These are phyloP conservation scores for Prunus fruticosa DNA, from an alignment of 306 rosid species.

Conservation along the genomic window DNA sequence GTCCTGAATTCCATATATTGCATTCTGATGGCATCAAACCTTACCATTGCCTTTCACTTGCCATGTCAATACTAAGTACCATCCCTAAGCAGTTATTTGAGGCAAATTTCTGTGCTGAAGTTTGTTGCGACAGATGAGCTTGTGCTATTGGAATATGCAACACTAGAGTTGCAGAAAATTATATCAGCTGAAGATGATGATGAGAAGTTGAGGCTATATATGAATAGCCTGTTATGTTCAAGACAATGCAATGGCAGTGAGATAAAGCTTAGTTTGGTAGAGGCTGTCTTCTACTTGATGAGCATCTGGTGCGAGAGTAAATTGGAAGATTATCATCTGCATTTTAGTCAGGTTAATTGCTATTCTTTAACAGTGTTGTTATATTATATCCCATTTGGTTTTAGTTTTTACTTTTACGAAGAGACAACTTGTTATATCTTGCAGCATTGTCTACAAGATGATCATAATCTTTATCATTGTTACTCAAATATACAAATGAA, in stretches of 20 bases:
- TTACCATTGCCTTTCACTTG: background rate
- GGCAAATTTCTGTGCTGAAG: conserved; percentile 31
- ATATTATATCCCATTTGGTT: background rate
- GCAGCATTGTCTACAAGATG: conserved; percentile 5
- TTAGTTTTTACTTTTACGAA: background rate
- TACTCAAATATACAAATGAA: background rate
- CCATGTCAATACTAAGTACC: background rate
- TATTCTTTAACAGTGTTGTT: conserved; percentile 7
- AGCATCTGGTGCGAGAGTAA: conserved; percentile 49
- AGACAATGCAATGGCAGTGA: conserved; percentile 27
- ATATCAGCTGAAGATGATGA: conserved; percentile 30
- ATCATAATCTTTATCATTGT: background rate
- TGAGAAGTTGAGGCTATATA: conserved; percentile 30
- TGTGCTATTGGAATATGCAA: conserved; percentile 41
- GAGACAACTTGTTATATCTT: background rate
- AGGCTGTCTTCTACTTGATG: conserved; percentile 44
- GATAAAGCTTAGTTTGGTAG: conserved; percentile 39
- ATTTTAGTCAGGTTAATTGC: conserved; percentile 45
- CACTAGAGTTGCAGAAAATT: conserved; percentile 39
- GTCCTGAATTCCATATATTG: background rate
- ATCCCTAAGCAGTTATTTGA: conserved; percentile 11
- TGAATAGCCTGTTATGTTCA: conserved; percentile 38
- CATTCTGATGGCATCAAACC: background rate
- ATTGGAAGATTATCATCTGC: conserved; percentile 54
- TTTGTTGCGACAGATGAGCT: conserved; percentile 47